These are phyloP conservation scores for Tolypocladium album DNA, from an alignment of 2,329 filamentous ascomycete species.

Conservation along the genomic window DNA sequence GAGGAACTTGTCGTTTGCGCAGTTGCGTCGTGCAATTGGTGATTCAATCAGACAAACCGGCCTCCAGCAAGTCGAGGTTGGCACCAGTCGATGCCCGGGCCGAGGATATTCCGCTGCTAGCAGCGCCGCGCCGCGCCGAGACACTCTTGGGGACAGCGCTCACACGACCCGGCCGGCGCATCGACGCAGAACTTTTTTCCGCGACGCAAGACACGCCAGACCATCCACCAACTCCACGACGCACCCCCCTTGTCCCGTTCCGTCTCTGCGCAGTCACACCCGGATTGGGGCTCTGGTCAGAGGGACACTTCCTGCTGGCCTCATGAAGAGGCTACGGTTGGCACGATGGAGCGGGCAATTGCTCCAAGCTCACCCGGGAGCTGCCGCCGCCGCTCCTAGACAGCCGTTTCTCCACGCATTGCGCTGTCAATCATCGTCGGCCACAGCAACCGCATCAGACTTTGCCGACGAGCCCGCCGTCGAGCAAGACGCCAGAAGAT, in stretches of 20 bases:
- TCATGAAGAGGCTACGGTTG: conserved; percentile 32
- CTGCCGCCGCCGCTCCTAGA: conserved; percentile 12
- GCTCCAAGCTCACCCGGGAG: conserved; percentile 22
- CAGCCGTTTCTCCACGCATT: conserved; percentile 12
- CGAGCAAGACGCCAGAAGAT: conserved; percentile 13
- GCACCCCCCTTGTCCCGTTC: not conserved
- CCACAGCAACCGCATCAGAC: conserved; percentile 12
- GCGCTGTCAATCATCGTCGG: conserved; percentile 22
- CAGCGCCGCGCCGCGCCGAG: not conserved
- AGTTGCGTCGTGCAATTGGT: conserved; percentile 16
- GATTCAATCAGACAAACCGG: not conserved
- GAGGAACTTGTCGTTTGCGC: conserved; percentile 11
- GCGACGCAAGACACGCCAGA: not conserved
- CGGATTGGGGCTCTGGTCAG: not conserved
- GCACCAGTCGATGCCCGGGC: conserved; percentile 1
- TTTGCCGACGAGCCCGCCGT: conserved; percentile 7
- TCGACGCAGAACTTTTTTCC: conserved; percentile 5
- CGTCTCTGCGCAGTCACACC: not conserved
- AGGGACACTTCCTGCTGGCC: not conserved
- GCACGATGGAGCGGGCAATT: conserved; percentile 30
- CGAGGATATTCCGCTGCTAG: conserved; percentile 6
- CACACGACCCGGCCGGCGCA: conserved; percentile 5
- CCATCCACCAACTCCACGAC: not conserved
- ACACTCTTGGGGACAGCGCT: conserved; percentile 2
- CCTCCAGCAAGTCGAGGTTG: not conserved